Conservation (phyloP, 768 basidiomycete genomes). For the Leccinum obscurum region DNA sequence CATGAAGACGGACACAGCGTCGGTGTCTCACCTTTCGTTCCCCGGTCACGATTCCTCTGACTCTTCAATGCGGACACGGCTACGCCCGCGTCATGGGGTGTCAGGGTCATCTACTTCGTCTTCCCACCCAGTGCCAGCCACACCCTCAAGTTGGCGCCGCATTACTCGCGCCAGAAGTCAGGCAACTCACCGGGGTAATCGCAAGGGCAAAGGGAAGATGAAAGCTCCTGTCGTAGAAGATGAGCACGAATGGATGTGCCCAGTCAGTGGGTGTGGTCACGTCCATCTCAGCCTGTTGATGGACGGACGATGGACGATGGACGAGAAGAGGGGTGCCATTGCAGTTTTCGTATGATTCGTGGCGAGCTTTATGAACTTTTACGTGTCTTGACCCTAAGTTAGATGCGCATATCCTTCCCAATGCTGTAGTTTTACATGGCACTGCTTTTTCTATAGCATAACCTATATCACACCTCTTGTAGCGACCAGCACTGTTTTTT, state of each 20-base stretch:
- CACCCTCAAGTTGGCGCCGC: conserved; percentile 12
- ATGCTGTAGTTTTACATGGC: conserved; percentile 6
- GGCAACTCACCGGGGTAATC: conserved; percentile 18
- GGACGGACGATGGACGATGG: conserved; percentile 60
- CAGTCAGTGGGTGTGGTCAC: conserved; percentile 55
- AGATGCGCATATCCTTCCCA: conserved; percentile 5
- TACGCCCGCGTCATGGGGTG: conserved; percentile 46
- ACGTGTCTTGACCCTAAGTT: conserved; percentile 9
- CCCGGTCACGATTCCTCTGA: conserved; percentile 31
- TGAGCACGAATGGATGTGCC: conserved; percentile 62
- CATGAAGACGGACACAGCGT: conserved; percentile 16
- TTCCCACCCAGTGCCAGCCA: conserved; percentile 6
- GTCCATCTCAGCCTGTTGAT: conserved; percentile 58
- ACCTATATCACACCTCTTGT: conserved; percentile 20
- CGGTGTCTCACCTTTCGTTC: neutral
- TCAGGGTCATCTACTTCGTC: conserved; percentile 8
- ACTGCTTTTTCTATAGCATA: conserved; percentile 10
- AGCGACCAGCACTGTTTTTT: conserved; percentile 4
- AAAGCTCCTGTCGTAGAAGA: conserved; percentile 42
- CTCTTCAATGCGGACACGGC: conserved; percentile 55
- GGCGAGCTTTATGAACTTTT: conserved; percentile 16
- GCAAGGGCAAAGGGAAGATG: conserved; percentile 37
- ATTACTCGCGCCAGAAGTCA: neutral
- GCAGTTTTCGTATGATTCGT: conserved; percentile 39
- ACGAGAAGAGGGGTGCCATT: conserved; percentile 44